A percentile compares a stretch with the other conserved stretches of the same genome.
Evolutionary conservation across 208 protist genomes (phyloP).

Genomic region (Trypanosoma melophagium): DNA sequence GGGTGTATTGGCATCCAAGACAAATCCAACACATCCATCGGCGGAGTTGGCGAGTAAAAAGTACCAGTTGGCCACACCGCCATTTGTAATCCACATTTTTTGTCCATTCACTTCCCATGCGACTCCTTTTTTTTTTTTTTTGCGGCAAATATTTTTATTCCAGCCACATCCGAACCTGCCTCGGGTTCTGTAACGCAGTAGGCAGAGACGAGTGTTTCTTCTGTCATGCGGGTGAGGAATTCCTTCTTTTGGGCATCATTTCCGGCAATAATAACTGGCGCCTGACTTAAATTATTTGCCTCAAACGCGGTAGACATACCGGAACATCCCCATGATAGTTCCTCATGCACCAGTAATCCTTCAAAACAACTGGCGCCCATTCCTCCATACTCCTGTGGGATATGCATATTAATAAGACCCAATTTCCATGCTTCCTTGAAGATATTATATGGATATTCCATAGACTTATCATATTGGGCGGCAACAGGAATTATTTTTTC

Average conservation of each 20-base stretch:
- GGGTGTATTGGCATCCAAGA: slow-evolving; percentile 86
- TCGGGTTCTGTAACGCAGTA: slow-evolving; percentile 88
- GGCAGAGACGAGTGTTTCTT: slow-evolving; percentile 76
- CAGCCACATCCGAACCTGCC: slow-evolving; percentile 86
- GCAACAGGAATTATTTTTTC: slow-evolving; percentile 78
- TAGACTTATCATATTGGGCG: slow-evolving; percentile 68
- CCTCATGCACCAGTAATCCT: slow-evolving; percentile 77
- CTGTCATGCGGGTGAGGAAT: slow-evolving; percentile 84
- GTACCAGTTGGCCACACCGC: slow-evolving; percentile 91
- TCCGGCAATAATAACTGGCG: slow-evolving; percentile 85
- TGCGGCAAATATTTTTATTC: slow-evolving; percentile 85
- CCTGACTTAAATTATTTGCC: slow-evolving; percentile 72
- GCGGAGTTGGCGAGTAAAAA: slow-evolving; percentile 84
- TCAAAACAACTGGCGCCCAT: slow-evolving; percentile 71
- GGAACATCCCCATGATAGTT: slow-evolving; percentile 84
- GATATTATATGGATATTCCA: slow-evolving; percentile 68
- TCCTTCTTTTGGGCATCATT: slow-evolving; percentile 87
- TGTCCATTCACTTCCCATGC: slow-evolving; percentile 89
- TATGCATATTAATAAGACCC: slow-evolving; percentile 84
- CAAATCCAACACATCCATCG: slow-evolving; percentile 83
- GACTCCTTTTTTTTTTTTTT: slow-evolving; percentile 84
- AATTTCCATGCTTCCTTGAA: slow-evolving; percentile 86
- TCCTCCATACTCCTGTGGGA: slow-evolving; percentile 82
- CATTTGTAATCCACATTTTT: slow-evolving; percentile 96
- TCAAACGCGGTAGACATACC: slow-evolving; percentile 87